phyloP scores from a whole-genome alignment of 306 rosid species.

The Sindora glabra region DNA sequence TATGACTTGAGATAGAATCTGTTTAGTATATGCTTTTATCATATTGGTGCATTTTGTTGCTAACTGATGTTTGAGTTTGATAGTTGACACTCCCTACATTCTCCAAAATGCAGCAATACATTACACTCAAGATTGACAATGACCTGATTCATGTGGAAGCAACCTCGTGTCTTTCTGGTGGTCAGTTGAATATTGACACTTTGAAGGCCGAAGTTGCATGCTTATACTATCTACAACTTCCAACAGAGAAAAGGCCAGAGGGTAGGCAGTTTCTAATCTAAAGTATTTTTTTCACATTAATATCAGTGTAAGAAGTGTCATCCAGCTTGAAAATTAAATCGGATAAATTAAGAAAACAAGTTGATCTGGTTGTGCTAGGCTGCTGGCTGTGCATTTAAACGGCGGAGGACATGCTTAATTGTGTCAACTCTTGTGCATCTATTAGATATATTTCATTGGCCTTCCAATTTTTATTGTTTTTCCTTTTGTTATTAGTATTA shows the following conservation, averaged over 20 bases:
- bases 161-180: slow-evolving; percentile 30
- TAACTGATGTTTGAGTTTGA: slow-evolving; percentile 29
- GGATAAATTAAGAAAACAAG: neutral
- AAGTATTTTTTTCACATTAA: neutral
- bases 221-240: slow-evolving; percentile 69
- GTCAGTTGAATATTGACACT: slow-evolving; percentile 45
- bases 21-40: slow-evolving; percentile 3
- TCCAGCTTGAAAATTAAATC: neutral
- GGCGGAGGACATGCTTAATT: neutral
- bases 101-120: slow-evolving; percentile 37
- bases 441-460: neutral
- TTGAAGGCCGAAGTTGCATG: slow-evolving; percentile 76
- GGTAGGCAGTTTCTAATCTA: slow-evolving; percentile 37
- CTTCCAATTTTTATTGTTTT: slow-evolving; percentile 2
- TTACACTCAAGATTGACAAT: slow-evolving; percentile 54
- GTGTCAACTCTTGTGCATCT: slow-evolving; percentile 2
- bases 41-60: slow-evolving; percentile 10
- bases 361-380: neutral
- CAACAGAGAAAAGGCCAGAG: slow-evolving; percentile 62
- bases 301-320: neutral
- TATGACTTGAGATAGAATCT: slow-evolving; percentile 8
- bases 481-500: too few relatives aligned
- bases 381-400: neutral
- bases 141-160: slow-evolving; percentile 39
- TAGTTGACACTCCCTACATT: slow-evolving; percentile 5